These are phyloP conservation scores for Suhomyces pyralidae DNA, from an alignment of 805 yeast genomes.

Conservation along the genomic window DNA sequence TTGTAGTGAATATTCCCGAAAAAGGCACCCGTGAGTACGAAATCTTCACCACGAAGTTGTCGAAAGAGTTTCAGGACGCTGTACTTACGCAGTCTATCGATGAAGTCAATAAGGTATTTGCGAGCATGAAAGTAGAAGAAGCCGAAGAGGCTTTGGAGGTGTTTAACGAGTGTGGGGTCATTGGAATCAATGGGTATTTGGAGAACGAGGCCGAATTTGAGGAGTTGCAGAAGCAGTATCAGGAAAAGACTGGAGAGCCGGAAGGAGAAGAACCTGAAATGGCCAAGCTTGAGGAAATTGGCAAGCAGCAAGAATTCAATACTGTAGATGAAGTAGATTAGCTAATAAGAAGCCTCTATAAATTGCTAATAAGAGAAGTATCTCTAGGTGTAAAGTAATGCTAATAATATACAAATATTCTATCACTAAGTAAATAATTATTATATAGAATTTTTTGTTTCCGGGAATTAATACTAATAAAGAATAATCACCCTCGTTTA, in stretches of 20 bases:
- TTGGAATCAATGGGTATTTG: conserved; percentile 73
- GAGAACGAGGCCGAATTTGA: conserved; percentile 72
- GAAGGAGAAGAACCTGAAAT: conserved; percentile 6
- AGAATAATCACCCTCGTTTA: no score
- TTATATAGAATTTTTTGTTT: no score
- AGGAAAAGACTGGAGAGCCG: conserved; percentile 17
- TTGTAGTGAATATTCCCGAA: conserved; percentile 67
- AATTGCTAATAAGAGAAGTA: background rate
- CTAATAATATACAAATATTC: no score
- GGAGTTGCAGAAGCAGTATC: conserved; percentile 48
- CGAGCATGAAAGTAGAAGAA: conserved; percentile 63
- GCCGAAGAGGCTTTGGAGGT: conserved; percentile 76
- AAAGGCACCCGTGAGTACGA: conserved; percentile 53
- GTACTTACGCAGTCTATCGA: conserved; percentile 69
- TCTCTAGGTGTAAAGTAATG: background rate
- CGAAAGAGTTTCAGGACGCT: conserved; percentile 68
- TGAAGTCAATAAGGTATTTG: conserved; percentile 80
- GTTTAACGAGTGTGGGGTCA: conserved; percentile 77
- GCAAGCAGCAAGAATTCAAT: conserved; percentile 5
- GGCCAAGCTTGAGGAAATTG: conserved; percentile 9
- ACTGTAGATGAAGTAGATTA: conserved; percentile 15
- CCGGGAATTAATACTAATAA: no score
- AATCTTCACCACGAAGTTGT: conserved; percentile 52
- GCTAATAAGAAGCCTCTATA: background rate
- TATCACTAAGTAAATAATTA: no score